Evolutionary conservation across 768 basidiomycete genomes (phyloP), one percentile per base, ranked within the genome.

Genomic region (Leccinum fibrillosum): DNA sequence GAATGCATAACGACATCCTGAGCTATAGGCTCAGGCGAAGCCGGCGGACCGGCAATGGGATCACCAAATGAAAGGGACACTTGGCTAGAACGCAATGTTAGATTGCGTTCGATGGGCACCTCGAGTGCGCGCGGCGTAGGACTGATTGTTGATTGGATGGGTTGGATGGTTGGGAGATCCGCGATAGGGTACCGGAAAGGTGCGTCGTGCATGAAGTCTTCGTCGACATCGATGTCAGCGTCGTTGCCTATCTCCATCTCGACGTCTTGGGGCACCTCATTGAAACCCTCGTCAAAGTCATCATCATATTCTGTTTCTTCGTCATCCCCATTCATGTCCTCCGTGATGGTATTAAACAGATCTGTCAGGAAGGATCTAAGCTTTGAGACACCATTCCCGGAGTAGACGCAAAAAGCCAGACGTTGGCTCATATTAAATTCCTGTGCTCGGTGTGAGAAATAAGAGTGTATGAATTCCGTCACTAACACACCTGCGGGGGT

Each of bases 381-480:
- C 50, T 93, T 86, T 11, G 82, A 76, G 2, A 99, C 91, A 7
- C 96, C 95, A 63, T 87, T 86, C 21, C 94, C 92, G 11, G 96
- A 98, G 76, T 92, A 99, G 15, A 99, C 97, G 73, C 97, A 98
- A 70, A 98, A 99, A 4, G 92, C 85, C 19, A 83, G 79, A 51
- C 92, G 86, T 70, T 99, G 97, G 49, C 86, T 88, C 37, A 86
- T 79, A 68, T 91, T 98, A 72, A 96, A 98, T 56, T 96, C 93
- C 93, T 96, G 68, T 5, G 48, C 25, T 50, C 8, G 15, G 7
- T 10, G 49, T 65, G 39, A 62, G 63, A 39, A n/a, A 35, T 5
- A 37, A 32, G 8, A 51, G 49, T 10, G 52, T 21, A 30, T 10
- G 51, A 28, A 52, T 35, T 35, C 11, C n/a, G 48, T 44, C 4